phyloP scores from a whole-genome alignment of 176 grass and related monocot species.

The Triticum urartu region DNA sequence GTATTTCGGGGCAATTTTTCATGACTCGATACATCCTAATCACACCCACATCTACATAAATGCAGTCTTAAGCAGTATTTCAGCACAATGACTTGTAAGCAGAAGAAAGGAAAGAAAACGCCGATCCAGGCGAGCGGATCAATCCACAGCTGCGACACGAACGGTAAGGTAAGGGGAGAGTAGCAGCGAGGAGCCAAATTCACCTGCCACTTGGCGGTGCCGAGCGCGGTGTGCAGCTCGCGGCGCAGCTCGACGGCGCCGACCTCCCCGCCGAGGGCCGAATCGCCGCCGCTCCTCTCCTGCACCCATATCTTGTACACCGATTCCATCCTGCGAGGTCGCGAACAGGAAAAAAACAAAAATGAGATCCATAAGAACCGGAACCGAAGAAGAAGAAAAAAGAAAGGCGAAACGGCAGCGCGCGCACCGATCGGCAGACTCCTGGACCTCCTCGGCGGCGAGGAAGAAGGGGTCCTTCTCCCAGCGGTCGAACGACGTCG shows the following conservation, averaged over 20 bases:
- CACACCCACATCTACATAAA: background rate
- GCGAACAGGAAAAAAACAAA: background rate
- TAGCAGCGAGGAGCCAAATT: background rate
- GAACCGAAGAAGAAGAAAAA: background rate
- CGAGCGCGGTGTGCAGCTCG: slow-evolving; percentile 68
- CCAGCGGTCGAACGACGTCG: slow-evolving; percentile 86
- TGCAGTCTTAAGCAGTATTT: background rate
- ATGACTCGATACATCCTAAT: background rate
- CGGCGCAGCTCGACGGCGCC: slow-evolving; percentile 41
- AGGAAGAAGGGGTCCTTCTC: slow-evolving; percentile 94
- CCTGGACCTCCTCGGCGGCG: slow-evolving; percentile 88
- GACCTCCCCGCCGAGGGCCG: slow-evolving; percentile 4
- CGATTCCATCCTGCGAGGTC: slow-evolving; percentile 62
- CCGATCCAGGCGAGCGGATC: background rate
- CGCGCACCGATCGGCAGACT: slow-evolving; percentile 71
- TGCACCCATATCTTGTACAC: slow-evolving; percentile 69
- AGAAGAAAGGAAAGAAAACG: slow-evolving; percentile 13
- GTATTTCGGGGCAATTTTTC: background rate
- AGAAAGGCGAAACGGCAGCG: background rate
- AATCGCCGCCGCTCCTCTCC: slow-evolving; percentile 29
- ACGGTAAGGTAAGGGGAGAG: background rate
- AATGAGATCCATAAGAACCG: background rate
- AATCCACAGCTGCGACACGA: background rate
- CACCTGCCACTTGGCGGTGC: slow-evolving; percentile 92
- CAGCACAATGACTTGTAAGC: background rate